A percentile compares a stretch with the other conserved stretches of the same genome.
These are phyloP conservation scores for Digitaria exilis DNA, from an alignment of 202 grass and related monocot species.

Conservation along the genomic window DNA sequence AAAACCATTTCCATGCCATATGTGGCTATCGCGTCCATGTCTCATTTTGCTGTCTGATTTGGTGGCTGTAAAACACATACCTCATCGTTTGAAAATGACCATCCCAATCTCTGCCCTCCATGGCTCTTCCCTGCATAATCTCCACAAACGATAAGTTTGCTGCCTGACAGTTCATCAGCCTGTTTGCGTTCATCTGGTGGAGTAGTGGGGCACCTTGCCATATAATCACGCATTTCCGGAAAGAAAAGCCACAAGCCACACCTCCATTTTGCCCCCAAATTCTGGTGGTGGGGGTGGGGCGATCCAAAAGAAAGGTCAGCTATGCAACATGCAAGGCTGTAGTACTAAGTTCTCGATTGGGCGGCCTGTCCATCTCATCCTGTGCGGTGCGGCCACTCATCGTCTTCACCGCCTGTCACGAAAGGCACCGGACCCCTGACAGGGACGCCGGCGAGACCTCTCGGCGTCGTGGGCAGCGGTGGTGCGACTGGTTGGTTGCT, in stretches of 20 bases:
- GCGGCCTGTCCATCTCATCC: background rate
- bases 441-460: background rate
- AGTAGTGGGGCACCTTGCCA: background rate
- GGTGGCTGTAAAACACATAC: constrained; percentile 20
- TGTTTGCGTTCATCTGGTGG: background rate
- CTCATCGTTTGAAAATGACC: background rate
- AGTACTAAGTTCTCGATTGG: background rate
- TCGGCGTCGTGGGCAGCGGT: background rate
- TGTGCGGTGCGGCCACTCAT: background rate
- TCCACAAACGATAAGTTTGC: background rate
- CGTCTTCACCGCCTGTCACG: background rate
- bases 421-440: background rate
- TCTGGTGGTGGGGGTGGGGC: background rate
- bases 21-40: background rate
- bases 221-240: background rate
- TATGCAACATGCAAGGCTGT: background rate
- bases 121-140: background rate
- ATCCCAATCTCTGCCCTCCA: background rate
- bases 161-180: background rate
- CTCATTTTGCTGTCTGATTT: background rate
- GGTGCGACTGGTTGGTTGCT: background rate
- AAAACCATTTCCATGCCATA: background rate
- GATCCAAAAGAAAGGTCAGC: background rate
- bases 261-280: background rate
- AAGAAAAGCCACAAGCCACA: background rate